Evolutionary conservation across 306 rosid genomes (phyloP), one percentile per base, ranked within the genome.

Genomic region (Herpetospermum pedunculosum): DNA sequence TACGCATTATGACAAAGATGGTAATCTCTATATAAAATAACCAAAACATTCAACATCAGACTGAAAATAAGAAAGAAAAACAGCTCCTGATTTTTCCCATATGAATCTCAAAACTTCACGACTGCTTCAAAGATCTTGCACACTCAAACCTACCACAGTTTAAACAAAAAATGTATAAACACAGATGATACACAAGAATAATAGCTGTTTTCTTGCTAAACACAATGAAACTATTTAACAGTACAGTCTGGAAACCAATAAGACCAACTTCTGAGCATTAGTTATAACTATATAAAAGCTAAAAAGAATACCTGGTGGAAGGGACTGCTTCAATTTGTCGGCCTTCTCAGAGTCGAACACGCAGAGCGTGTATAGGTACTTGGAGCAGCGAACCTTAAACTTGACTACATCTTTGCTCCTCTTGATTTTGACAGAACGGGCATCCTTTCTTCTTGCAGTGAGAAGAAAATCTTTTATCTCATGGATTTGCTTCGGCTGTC

Each of bases 401-500:
- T 92, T 92, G 30, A 92, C 96, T 18, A 84, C 92, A 67, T 86
- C 97, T 70, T 80, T 92, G 81, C 88, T 86, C 84, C 90, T 84
- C 87, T 87, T 92, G 77, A 92, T 92, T 68, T 89, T 92, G 68
- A 92, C 91, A 1, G 92, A 86, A 54, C 90, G 89, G 0, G 97
- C 97, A 77, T 92, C 97, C 80, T 89, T 92, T 84, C 97, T 92
- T 73, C 97, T 76, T 6, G 97, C 92, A 37, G 91, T 92, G 21
- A 92, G 88, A 83, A 92, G 97, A 84, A 92, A 92, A 60, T 92
- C 97, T 87, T 92, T 92, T 25, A 92, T 92, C 91, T 92, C 97
- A 0, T 84, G 92, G 74, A 92, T 89, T 87, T 92, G 96, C 87
- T 92, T 92, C 47, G 97, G 97, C 97, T 92, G 83, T 25, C 4